Evolutionary conservation across 495 filamentous ascomycete species (phyloP), one percentile per base, ranked within the genome.

Genomic region (Glarea lozoyensis): DNA sequence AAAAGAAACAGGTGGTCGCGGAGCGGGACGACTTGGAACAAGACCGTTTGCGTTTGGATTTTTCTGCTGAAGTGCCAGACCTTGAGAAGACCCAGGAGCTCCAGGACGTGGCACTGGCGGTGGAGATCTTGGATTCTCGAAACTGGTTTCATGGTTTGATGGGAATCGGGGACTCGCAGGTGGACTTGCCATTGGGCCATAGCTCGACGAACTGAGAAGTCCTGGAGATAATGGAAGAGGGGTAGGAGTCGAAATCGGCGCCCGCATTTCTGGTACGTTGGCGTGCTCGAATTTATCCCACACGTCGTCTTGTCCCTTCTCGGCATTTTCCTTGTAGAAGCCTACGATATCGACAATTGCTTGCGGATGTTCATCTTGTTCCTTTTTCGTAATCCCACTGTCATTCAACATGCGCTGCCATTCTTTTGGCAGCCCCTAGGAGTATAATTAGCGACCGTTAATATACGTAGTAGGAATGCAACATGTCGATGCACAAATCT

Each of bases 271-370:
- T 52, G 70, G 65, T 34, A 75, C 72, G 55, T 76, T 70, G 22
- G 86, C 88, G 66, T 93, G 79, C 39, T 89, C 86, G 60, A 98
- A 94, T 60, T 98, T 98, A 61, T 95, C 86, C 73, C 88, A 88
- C 20, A 90, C 81, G 51, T 84, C 82, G 58, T 97, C 90, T 40
- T 66, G 73, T 47, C 78, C 78, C 38, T 78, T 81, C 36, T 86
- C 86, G 10, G 83, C 80, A 49, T 86, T 94, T 60, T 94, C 89
- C 56, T 94, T 90, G 64, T 93, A 97, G 61, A 96, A 97, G 34
- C 79, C 82, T 63, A 98, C 86, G 57, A 98, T 88, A 58, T 98
- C 84, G 50, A 89, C 79, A 57, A 96, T 84, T 37, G 88, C 84
- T 58, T 97, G 87, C 1, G 92, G 92, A 56, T 98, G 86, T 62